A percentile compares a stretch with the other conserved stretches of the same genome.
These are phyloP conservation scores for Rhododendron molle DNA, from an alignment of 148 eudicot species.

Conservation along the genomic window DNA sequence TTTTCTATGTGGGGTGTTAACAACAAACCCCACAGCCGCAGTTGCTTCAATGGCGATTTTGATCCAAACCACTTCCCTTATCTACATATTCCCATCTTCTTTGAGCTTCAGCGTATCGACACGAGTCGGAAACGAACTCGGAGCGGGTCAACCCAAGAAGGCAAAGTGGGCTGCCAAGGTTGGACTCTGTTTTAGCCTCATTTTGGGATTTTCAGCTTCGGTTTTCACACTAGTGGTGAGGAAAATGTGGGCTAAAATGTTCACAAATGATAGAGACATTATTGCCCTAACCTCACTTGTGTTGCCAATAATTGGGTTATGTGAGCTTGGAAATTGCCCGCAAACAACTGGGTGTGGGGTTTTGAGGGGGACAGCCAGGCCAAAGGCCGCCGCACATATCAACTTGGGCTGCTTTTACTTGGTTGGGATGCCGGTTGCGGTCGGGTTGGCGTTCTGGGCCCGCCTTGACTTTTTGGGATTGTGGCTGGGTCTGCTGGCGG, in stretches of 20 bases:
- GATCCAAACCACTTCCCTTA: slow-evolving; percentile 66
- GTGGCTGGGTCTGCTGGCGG: slow-evolving; percentile 44
- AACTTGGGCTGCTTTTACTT: slow-evolving; percentile 70
- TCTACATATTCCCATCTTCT: slow-evolving; percentile 80
- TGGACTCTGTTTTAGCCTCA: slow-evolving; percentile 51
- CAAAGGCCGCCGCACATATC: slow-evolving; percentile 64
- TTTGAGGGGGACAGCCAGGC: slow-evolving; percentile 72
- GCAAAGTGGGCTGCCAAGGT: slow-evolving; percentile 56
- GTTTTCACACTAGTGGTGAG: slow-evolving; percentile 40
- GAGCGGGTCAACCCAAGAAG: slow-evolving; percentile 43
- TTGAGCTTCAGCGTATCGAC: slow-evolving; percentile 61
- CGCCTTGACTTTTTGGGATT: slow-evolving; percentile 29
- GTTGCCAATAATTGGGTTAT: slow-evolving; percentile 69
- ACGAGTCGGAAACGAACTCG: slow-evolving; percentile 68
- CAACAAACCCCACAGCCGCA: slow-evolving; percentile 51
- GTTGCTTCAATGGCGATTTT: slow-evolving; percentile 77
- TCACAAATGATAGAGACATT: slow-evolving; percentile 49
- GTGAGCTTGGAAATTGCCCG: slow-evolving; percentile 86
- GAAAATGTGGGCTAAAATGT: slow-evolving; percentile 57
- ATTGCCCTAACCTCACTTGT: slow-evolving; percentile 44
- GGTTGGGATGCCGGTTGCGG: slow-evolving; percentile 82
- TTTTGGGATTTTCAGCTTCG: slow-evolving; percentile 47
- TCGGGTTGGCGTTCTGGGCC: slow-evolving; percentile 25
- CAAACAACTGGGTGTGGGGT: slow-evolving; percentile 83
- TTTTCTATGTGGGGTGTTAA: slow-evolving; percentile 52